Conservation (phyloP, 202 grass and related monocot species). For the Eragrostis tef region DNA sequence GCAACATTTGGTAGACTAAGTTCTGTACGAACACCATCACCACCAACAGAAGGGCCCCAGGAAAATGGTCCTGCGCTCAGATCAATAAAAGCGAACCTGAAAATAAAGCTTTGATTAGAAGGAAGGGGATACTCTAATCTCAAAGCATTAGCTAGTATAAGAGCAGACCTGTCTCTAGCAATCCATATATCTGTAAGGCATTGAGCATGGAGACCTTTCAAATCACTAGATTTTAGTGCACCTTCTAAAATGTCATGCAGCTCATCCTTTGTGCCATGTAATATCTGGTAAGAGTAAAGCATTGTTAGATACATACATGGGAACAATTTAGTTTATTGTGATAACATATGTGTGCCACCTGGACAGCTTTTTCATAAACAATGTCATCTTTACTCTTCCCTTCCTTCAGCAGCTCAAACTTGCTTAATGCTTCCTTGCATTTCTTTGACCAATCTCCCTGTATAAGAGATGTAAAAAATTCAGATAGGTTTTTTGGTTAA, state of each 20-base stretch:
- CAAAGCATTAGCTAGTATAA: conserved; percentile 12
- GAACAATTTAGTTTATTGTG: conserved; percentile 29
- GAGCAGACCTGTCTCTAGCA: conserved; percentile 67
- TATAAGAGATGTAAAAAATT: conserved; percentile 39
- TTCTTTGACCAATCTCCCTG: conserved; percentile 83
- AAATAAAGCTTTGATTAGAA: conserved; percentile 48
- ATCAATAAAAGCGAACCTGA: conserved; percentile 97
- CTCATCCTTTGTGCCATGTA: conserved; percentile 81
- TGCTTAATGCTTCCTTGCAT: conserved; percentile 72
- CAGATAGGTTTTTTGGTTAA: conserved; percentile 10
- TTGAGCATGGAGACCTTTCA: conserved; percentile 81
- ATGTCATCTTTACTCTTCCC: conserved; percentile 76
- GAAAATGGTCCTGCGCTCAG: conserved; percentile 91
- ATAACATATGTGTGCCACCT: conserved; percentile 52
- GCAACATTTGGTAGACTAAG: conserved; percentile 87
- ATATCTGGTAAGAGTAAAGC: conserved; percentile 63
- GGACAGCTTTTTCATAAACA: conserved; percentile 83
- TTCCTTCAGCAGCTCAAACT: conserved; percentile 69
- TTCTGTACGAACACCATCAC: conserved; percentile 93
- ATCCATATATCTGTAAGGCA: conserved; percentile 99
- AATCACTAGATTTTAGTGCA: conserved; percentile 68
- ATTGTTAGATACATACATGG: conserved; percentile 25
- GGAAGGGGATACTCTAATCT: conserved; percentile 23
- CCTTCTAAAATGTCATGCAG: conserved; percentile 65
- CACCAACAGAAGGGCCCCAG: conserved; percentile 93